phyloP scores from a whole-genome alignment of 2,329 filamentous ascomycete species.

The Hypoxylon sp. region DNA sequence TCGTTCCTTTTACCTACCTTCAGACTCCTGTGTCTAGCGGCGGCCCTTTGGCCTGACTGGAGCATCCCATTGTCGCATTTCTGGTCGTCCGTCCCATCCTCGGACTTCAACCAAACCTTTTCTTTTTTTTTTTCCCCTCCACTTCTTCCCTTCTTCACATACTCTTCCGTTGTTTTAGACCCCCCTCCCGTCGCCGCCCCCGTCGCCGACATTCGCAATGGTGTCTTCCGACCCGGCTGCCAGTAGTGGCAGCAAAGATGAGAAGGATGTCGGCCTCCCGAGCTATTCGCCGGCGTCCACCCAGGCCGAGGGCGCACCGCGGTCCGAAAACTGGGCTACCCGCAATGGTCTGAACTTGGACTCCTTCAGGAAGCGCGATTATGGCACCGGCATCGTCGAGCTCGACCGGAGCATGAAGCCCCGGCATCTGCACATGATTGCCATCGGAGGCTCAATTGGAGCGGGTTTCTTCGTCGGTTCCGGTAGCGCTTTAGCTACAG shows the following conservation, averaged over 20 bases:
- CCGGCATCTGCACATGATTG: slow-evolving; percentile 68
- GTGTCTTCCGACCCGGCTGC: slow-evolving; percentile 44
- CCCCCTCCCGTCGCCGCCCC: neutral
- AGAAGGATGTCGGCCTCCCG: slow-evolving; percentile 52
- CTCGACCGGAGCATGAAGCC: slow-evolving; percentile 62
- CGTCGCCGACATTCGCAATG: slow-evolving; percentile 33
- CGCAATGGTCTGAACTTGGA: slow-evolving; percentile 60
- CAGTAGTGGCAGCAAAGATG: slow-evolving; percentile 49
- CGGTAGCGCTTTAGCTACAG: slow-evolving; percentile 64
- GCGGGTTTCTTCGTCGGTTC: slow-evolving; percentile 75
- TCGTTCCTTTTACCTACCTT: slow-evolving; percentile 20
- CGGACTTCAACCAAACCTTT: neutral
- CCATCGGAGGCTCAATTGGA: slow-evolving; percentile 70
- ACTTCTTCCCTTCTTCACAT: neutral
- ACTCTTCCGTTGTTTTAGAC: neutral
- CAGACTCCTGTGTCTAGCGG: slow-evolving; percentile 18
- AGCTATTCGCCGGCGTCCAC: slow-evolving; percentile 40
- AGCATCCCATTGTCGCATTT: slow-evolving; percentile 22
- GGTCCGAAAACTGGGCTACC: slow-evolving; percentile 54
- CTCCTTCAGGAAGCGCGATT: slow-evolving; percentile 60
- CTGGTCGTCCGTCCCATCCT: slow-evolving; percentile 13
- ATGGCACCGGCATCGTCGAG: slow-evolving; percentile 55
- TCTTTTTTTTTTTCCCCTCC: neutral
- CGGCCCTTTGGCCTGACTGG: slow-evolving; percentile 27
- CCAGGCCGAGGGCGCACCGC: slow-evolving; percentile 43